Percentiles rank a stretch among this genome's conserved stretches.
These are phyloP conservation scores for Suhomyces chickasaworum DNA, from an alignment of 1,139 yeast genomes.

Conservation along the genomic window DNA sequence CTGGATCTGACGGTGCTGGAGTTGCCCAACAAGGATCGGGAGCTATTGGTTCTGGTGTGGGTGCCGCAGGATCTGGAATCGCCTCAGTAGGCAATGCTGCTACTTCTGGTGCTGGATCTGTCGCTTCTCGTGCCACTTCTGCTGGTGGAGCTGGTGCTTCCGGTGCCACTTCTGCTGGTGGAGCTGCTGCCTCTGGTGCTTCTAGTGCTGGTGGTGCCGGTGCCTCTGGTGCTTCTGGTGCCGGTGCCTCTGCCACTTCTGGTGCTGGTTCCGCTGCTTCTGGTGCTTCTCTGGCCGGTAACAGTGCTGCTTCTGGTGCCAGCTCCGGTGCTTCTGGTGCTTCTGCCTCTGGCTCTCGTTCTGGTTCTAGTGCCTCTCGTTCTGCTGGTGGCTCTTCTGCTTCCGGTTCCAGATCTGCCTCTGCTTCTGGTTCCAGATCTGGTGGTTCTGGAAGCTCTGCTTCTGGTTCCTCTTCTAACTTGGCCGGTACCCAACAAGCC, in stretches of 20 bases:
- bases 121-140: slow-evolving; percentile 44
- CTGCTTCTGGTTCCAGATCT: slow-evolving; percentile 12
- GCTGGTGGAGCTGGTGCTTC: slow-evolving; percentile 7
- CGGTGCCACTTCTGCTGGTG: slow-evolving; percentile 47
- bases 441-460: slow-evolving; percentile 8
- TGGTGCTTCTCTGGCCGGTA: slow-evolving; percentile 4
- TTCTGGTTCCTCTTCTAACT: slow-evolving; percentile 11
- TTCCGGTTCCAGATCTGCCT: slow-evolving; percentile 9
- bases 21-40: neutral
- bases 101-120: slow-evolving; percentile 30
- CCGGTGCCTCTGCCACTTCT: slow-evolving; percentile 20
- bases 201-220: slow-evolving; percentile 47
- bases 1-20: neutral
- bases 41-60: neutral
- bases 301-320: slow-evolving; percentile 1
- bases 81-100: slow-evolving; percentile 8
- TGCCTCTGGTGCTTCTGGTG: slow-evolving; percentile 38
- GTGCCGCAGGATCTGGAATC: neutral
- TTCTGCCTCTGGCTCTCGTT: slow-evolving; percentile 27
- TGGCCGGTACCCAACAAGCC: slow-evolving; percentile 13
- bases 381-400: slow-evolving; percentile 8
- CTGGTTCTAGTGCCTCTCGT: slow-evolving; percentile 8
- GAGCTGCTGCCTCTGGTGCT: slow-evolving; percentile 44
- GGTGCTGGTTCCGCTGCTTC: slow-evolving; percentile 7
- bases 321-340: slow-evolving; percentile 14